Conservation (phyloP, 257 asterid species). For the Solanum pimpinellifolium region DNA sequence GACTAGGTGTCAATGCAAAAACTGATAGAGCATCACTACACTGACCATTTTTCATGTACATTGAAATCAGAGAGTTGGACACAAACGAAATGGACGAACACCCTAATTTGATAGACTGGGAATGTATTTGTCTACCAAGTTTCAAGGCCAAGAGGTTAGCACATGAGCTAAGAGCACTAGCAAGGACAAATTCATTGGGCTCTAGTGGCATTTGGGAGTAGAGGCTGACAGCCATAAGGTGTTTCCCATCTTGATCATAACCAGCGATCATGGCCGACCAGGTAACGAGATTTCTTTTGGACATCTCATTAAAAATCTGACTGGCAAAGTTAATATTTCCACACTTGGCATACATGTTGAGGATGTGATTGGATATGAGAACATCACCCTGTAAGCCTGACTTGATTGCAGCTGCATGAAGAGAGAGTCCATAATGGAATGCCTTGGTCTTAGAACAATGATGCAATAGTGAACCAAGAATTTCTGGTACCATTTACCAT, state of each 20-base stretch:
- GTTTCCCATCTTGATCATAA: constrained; percentile 34
- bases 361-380: constrained; percentile 34
- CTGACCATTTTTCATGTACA: constrained; percentile 61
- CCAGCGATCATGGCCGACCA: constrained; percentile 78
- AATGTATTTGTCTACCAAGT: constrained; percentile 59
- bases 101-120: constrained; percentile 38
- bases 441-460: constrained; percentile 44
- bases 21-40: constrained; percentile 39
- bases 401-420: constrained; percentile 56
- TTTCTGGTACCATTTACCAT: constrained; percentile 17
- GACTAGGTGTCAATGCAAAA: constrained; percentile 14
- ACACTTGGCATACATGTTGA: constrained; percentile 66
- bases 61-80: constrained; percentile 44
- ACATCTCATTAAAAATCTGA: constrained; percentile 51
- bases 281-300: constrained; percentile 39
- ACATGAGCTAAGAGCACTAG: constrained; percentile 64
- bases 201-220: constrained; percentile 34
- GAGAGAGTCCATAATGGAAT: constrained; percentile 23
- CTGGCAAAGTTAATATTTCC: constrained; percentile 32
- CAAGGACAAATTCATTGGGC: constrained; percentile 51
- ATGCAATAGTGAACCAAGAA: constrained; percentile 40
- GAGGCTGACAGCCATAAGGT: constrained; percentile 27
- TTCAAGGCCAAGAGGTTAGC: constrained; percentile 27
- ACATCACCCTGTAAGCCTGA: constrained; percentile 28
- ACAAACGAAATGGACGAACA: constrained; percentile 37